A percentile compares a stretch with the other conserved stretches of the same genome.
Conservation (phyloP, 352 stramenopile genomes). For the Elongisporangium prolatum region DNA sequence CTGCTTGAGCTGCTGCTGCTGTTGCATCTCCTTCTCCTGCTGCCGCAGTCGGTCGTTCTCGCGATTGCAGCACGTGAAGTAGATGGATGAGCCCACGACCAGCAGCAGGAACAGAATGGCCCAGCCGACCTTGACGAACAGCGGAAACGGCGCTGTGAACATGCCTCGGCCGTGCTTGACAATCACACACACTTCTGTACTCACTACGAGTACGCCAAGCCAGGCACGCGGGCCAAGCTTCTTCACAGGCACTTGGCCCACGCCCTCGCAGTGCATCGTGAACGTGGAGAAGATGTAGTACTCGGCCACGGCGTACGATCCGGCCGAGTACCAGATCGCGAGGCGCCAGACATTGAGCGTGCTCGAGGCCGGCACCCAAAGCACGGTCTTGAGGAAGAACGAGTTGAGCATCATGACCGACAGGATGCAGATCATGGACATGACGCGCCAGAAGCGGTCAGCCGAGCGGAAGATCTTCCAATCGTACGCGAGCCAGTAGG, state of each 20-base stretch:
- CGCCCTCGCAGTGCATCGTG: constrained; percentile 56
- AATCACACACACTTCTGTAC: constrained; percentile 74
- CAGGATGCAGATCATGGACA: constrained; percentile 87
- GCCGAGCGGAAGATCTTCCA: constrained; percentile 93
- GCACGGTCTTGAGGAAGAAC: constrained; percentile 94
- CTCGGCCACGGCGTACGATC: constrained; percentile 83
- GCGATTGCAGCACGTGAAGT: constrained; percentile 72
- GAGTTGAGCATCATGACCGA: constrained; percentile 95
- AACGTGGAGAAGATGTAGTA: constrained; percentile 90
- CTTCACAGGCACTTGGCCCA: constrained; percentile 54
- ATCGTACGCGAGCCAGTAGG: constrained; percentile 89
- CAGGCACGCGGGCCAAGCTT: constrained; percentile 81
- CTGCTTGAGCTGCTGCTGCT: constrained; percentile 1
- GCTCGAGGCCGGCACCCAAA: constrained; percentile 85
- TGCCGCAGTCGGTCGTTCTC: constrained; percentile 10
- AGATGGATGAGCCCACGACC: constrained; percentile 73
- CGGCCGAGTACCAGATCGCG: constrained; percentile 79
- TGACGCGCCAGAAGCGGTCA: constrained; percentile 87
- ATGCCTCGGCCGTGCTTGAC: constrained; percentile 82
- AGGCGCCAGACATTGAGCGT: constrained; percentile 80
- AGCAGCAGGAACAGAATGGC: constrained; percentile 67
- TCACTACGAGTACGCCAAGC: constrained; percentile 77
- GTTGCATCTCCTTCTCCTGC: no score
- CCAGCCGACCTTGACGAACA: constrained; percentile 80
- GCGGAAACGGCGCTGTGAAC: constrained; percentile 85